These are phyloP conservation scores for Hypoxylon subgilvum DNA, from an alignment of 495 filamentous ascomycete genomes.

Conservation along the genomic window DNA sequence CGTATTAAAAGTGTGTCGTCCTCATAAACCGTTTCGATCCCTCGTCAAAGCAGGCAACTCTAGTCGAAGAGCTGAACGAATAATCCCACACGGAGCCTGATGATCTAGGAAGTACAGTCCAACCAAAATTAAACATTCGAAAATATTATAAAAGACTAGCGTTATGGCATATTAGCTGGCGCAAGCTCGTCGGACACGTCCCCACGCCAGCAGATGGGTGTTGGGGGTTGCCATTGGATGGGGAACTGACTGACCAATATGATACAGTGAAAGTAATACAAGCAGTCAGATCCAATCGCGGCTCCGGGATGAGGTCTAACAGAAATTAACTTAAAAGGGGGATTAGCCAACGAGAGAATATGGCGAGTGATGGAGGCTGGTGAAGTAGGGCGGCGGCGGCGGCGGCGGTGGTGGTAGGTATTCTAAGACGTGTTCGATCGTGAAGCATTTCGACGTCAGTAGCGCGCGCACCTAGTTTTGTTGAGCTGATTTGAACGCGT, in stretches of 20 bases:
- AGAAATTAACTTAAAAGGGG: constrained; percentile 14
- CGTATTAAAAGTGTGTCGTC: constrained; percentile 8
- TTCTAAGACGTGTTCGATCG: constrained; percentile 34
- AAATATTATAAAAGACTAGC: constrained; percentile 40
- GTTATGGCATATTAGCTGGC: constrained; percentile 45
- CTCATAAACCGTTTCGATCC: constrained; percentile 4
- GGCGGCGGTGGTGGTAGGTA: constrained; percentile 30
- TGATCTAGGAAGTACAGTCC: constrained; percentile 22
- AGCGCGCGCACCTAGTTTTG: constrained; percentile 22
- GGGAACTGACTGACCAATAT: constrained; percentile 56
- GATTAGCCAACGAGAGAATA: constrained; percentile 20
- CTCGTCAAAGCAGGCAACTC: constrained; percentile 25
- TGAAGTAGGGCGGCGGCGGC: constrained; percentile 14
- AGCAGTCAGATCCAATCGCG: constrained; percentile 14
- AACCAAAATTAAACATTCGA: constrained; percentile 47
- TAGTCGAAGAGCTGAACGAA: constrained; percentile 19
- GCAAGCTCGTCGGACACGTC: constrained; percentile 22
- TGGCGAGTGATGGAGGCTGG: constrained; percentile 26
- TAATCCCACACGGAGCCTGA: constrained; percentile 11
- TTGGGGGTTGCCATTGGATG: constrained; percentile 43
- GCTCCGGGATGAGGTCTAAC: constrained; percentile 11
- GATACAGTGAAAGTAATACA: constrained; percentile 50
- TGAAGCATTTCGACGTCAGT: constrained; percentile 47
- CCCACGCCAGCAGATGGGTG: constrained; percentile 5
- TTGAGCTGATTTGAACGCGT: constrained; percentile 18